phyloP scores from a whole-genome alignment of 208 protist genomes.

The Porcisia deanei region DNA sequence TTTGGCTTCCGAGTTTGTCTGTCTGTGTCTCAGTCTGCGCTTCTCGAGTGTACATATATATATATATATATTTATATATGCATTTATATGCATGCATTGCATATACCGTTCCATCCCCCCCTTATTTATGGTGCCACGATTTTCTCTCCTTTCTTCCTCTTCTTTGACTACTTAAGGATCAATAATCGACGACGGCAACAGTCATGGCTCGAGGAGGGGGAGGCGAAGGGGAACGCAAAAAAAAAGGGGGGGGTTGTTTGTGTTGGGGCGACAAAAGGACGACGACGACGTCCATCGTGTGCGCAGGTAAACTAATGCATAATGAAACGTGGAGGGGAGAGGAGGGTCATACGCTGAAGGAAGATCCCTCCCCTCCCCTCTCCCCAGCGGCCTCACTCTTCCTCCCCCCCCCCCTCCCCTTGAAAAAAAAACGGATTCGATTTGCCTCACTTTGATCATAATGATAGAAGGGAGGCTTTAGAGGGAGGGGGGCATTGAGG shows the following conservation, averaged over 20 bases:
- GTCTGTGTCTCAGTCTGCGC: too few species aligned
- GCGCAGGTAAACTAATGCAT: background rate
- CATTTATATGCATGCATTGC: background rate
- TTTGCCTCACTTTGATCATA: too few species aligned
- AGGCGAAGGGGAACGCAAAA: too few species aligned
- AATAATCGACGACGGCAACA: too few species aligned
- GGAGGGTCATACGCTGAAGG: too few species aligned
- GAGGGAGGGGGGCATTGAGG: background rate
- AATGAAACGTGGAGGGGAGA: background rate
- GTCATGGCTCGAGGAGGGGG: too few species aligned
- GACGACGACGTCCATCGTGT: constrained; percentile 1
- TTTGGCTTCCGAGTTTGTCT: too few species aligned
- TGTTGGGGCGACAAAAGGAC: background rate
- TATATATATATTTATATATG: background rate
- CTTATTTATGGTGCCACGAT: background rate
- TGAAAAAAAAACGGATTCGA: background rate
- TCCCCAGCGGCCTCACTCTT: too few species aligned
- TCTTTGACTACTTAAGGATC: too few species aligned
- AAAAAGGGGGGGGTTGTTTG: too few species aligned
- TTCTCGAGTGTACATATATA: background rate
- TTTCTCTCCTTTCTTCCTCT: background rate
- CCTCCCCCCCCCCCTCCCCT: background rate
- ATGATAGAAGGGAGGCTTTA: too few species aligned
- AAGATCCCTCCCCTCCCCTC: too few species aligned
- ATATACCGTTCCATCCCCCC: background rate